A percentile compares a stretch with the other conserved stretches of the same genome.
These are phyloP conservation scores for Bacidia rubella DNA, from an alignment of 495 filamentous ascomycete species.

Conservation along the genomic window DNA sequence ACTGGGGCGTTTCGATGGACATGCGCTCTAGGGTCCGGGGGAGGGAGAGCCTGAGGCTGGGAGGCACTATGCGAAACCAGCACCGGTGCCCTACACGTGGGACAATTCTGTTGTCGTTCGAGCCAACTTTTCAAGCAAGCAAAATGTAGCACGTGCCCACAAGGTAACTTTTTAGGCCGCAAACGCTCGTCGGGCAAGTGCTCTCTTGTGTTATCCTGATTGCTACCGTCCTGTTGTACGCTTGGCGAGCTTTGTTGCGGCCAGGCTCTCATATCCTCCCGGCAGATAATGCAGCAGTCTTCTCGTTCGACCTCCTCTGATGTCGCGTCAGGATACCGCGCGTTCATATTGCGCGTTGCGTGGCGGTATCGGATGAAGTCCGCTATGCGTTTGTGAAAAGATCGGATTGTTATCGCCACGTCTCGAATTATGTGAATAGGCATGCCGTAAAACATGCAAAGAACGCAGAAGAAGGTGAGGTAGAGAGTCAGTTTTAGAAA, in stretches of 20 bases:
- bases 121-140: constrained; percentile 92
- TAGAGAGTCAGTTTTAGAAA: constrained; percentile 85
- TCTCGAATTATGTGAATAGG: constrained; percentile 95
- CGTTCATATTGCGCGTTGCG: constrained; percentile 83
- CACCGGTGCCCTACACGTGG: constrained; percentile 82
- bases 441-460: constrained; percentile 84
- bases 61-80: constrained; percentile 25
- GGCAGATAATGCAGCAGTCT: constrained; percentile 93
- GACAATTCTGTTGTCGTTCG: constrained; percentile 95
- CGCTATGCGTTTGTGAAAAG: constrained; percentile 73
- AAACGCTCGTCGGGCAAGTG: constrained; percentile 55
- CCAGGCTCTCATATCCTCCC: constrained; percentile 86
- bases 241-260: constrained; percentile 20
- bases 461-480: constrained; percentile 79
- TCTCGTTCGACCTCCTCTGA: constrained; percentile 71
- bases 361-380: constrained; percentile 81
- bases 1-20: constrained; percentile 21
- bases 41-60: constrained; percentile 20
- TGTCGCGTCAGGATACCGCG: constrained; percentile 82
- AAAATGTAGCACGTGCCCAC: constrained; percentile 89
- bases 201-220: constrained; percentile 24
- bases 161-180: constrained; percentile 89
- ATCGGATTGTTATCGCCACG: constrained; percentile 82
- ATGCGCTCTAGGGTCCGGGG: constrained; percentile 23
- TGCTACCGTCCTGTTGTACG: constrained; percentile 20